Evolutionary conservation across 768 basidiomycete species (phyloP).

Genomic region (Hericium coralloides): DNA sequence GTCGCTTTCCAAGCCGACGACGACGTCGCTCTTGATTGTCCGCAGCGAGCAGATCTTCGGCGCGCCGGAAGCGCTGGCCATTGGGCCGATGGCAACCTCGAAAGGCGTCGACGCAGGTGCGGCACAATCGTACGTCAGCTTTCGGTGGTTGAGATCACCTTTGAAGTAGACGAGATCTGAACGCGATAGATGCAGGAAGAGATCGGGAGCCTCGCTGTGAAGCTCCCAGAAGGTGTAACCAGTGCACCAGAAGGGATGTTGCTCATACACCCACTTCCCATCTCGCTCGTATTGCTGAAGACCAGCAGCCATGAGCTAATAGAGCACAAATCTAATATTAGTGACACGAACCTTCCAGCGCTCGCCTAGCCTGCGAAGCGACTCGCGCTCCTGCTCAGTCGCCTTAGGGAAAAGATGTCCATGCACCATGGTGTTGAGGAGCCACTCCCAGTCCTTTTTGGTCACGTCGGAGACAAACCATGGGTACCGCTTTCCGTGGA

Average conservation of each 20-base stretch:
- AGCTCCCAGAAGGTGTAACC: constrained; percentile 92
- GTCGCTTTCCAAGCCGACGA: constrained; percentile 79
- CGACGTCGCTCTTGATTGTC: constrained; percentile 94
- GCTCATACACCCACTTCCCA: constrained; percentile 91
- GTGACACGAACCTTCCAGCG: constrained; percentile 72
- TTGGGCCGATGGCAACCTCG: constrained; percentile 83
- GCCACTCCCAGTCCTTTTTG: constrained; percentile 91
- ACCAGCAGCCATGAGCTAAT: not conserved
- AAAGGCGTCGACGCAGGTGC: constrained; percentile 85
- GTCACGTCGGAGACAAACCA: constrained; percentile 97
- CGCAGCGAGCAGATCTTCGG: constrained; percentile 81
- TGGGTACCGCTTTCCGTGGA: constrained; percentile 93
- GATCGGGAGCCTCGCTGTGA: constrained; percentile 75
- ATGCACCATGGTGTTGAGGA: constrained; percentile 79
- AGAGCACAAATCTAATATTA: not conserved
- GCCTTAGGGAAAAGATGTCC: constrained; percentile 88
- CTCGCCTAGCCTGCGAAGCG: constrained; percentile 66
- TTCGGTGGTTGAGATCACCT: constrained; percentile 90
- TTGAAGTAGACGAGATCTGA: constrained; percentile 93
- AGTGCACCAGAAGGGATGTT: constrained; percentile 94
- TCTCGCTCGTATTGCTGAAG: constrained; percentile 81
- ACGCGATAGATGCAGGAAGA: constrained; percentile 85
- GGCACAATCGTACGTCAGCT: constrained; percentile 81
- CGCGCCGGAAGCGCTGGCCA: constrained; percentile 83
- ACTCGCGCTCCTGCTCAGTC: constrained; percentile 70